Evolutionary conservation across 2,329 filamentous ascomycete genomes (phyloP), one percentile per base, ranked within the genome.

Genomic region (Ophiostoma australiae): DNA sequence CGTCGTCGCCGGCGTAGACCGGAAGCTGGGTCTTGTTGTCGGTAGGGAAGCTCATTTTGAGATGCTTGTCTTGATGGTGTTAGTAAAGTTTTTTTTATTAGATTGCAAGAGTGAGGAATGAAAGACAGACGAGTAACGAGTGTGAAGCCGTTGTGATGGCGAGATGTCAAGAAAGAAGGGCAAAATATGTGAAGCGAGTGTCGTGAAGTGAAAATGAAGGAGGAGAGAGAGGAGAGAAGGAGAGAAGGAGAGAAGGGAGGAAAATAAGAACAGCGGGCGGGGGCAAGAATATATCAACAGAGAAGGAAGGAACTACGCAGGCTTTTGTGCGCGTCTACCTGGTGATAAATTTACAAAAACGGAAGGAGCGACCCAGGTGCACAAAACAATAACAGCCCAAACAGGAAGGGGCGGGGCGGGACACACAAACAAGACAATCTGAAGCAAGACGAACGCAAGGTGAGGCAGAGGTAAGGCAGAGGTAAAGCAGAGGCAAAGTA

Each of bases 321-420:
- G 20, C 15, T 15, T 44, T 27, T 68, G 39, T 23, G n/a, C 37
- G 63, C 63, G 63, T 67, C 65, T 31, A 44, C 65, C n/a, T 67
- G 67, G 70, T 35, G 41, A 63, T 67, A 44, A 33, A 48, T 27
- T 27, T 27, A 11, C 27, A 44, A 55, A 70, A 69, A 66, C 41
- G 71, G 72, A 71, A 73, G 69, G 72, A 72, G 68, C 71, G 66
- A 67, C 52, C 72, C 15, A 69, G 55, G 63, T 44, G 52, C 63
- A 61, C 70, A 72, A 13, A 27, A 68, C 63, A 69, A 55, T 35
- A 66, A 66, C 63, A 66, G 27, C 71, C 44, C 67, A 71, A 72
- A 74, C 15, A 65, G 71, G 72, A 72, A 73, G 72, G 70, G 72
- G 58, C 23, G 31, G 41, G 33, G 35, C 39, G 66, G 66, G 66